Percentiles rank a stretch among this genome's conserved stretches.
Conservation (phyloP, 164 flowering plant species). For the Pachysandra terminalis region DNA sequence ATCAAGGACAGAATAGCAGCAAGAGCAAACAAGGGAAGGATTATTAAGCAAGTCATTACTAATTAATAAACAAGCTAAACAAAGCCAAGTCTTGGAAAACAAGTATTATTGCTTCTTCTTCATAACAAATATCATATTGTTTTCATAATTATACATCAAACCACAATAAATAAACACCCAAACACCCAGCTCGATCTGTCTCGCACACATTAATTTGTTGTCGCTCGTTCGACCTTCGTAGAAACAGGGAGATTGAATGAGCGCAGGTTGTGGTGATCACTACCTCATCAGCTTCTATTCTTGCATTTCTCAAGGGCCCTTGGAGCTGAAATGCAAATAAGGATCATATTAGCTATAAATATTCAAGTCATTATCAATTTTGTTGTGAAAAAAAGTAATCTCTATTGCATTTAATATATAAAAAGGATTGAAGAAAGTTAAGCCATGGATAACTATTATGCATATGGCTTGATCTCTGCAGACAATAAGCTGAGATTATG, state of each 20-base stretch:
- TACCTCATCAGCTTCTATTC: slow-evolving; percentile 37
- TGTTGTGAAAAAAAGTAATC: too few species aligned
- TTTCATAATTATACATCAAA: slow-evolving; percentile 21
- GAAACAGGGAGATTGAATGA: slow-evolving; percentile 13
- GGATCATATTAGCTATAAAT: not conserved
- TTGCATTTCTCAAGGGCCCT: slow-evolving; percentile 63
- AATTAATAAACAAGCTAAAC: slow-evolving; percentile 30
- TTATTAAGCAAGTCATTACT: slow-evolving; percentile 20
- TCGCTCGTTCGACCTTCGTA: not conserved
- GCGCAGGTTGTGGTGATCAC: slow-evolving; percentile 3
- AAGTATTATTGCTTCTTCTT: slow-evolving; percentile 36
- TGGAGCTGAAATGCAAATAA: slow-evolving; percentile 36
- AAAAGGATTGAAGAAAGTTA: too few species aligned
- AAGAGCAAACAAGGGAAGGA: slow-evolving; percentile 7
- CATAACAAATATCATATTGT: slow-evolving; percentile 32
- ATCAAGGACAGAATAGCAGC: slow-evolving; percentile 11
- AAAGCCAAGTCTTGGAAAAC: slow-evolving; percentile 10
- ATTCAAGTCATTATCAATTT: too few species aligned
- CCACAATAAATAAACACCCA: slow-evolving; percentile 25
- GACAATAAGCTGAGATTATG: too few species aligned
- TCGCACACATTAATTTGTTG: not conserved
- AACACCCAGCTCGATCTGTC: slow-evolving; percentile 14
- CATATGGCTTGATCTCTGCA: too few species aligned
- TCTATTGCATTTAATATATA: too few species aligned
- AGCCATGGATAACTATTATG: too few species aligned